Evolutionary conservation across 164 flowering plant species (phyloP).

Genomic region (Malania oleifera): DNA sequence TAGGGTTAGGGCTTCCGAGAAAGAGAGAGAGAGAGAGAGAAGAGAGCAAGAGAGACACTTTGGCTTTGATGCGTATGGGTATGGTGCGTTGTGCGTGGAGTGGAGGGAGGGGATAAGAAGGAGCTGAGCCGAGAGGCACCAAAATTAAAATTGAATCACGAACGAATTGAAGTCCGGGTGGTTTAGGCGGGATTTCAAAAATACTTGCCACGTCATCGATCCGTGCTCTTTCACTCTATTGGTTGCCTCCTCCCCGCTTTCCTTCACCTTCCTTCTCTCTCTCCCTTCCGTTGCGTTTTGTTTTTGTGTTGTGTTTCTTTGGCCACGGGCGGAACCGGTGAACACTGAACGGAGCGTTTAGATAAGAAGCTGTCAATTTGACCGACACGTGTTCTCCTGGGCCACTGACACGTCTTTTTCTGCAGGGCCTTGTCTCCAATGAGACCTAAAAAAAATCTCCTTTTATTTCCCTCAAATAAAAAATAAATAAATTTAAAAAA

Average conservation of each 20-base stretch:
- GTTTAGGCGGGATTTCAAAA: constrained; percentile 51
- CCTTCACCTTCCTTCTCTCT: background rate
- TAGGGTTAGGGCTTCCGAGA: constrained; percentile 25
- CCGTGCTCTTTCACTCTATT: constrained; percentile 16
- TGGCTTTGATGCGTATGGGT: too few species aligned
- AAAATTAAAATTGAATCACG: constrained; percentile 22
- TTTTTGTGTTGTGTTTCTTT: background rate
- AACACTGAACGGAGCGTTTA: too few species aligned
- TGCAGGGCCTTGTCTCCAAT: too few species aligned
- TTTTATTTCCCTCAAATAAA: too few species aligned
- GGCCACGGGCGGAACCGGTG: too few species aligned
- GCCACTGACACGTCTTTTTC: too few species aligned
- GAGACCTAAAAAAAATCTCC: too few species aligned
- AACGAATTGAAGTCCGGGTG: constrained; percentile 26
- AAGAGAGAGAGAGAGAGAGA: background rate
- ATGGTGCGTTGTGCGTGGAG: constrained; percentile 7
- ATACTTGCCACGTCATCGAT: constrained; percentile 39
- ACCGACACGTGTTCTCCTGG: too few species aligned
- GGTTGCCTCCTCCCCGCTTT: background rate
- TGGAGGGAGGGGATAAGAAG: constrained; percentile 1
- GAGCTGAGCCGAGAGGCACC: background rate
- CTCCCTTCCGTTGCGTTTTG: background rate
- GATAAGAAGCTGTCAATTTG: too few species aligned
- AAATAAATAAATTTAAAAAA: too few species aligned
- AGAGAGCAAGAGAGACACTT: too few species aligned